phyloP scores from a whole-genome alignment of 352 stramenopile genomes.

The Thalassiosira delicatula region DNA sequence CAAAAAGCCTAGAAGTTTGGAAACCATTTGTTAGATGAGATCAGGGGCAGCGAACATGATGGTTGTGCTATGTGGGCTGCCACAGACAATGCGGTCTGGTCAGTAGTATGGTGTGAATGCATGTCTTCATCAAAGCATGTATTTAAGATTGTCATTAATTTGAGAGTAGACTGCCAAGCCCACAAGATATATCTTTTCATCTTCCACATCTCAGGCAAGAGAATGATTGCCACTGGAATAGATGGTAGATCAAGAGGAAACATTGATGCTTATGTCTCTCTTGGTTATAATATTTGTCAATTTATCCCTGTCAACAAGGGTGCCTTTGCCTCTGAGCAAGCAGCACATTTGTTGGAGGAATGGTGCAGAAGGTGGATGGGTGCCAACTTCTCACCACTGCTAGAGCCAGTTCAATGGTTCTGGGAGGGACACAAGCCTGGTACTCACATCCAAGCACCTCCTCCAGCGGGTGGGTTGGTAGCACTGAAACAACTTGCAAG shows the following conservation, averaged over 20 bases:
- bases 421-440: constrained; percentile 16
- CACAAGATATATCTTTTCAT: constrained; percentile 11
- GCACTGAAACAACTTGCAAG: constrained; percentile 23
- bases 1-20: constrained; percentile 22
- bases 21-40: constrained; percentile 26
- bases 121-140: constrained; percentile 14
- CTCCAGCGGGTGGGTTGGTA: constrained; percentile 23
- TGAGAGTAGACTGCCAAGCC: neutral
- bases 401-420: constrained; percentile 19
- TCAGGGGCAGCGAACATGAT: constrained; percentile 9
- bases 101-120: constrained; percentile 19
- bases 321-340: neutral
- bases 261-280: constrained; percentile 6
- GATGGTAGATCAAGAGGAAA: constrained; percentile 15
- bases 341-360: neutral
- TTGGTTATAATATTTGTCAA: constrained; percentile 13
- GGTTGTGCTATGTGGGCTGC: constrained; percentile 14
- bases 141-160: neutral
- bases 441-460: constrained; percentile 22
- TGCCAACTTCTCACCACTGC: neutral
- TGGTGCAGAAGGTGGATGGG: constrained; percentile 4
- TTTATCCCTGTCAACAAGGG: constrained; percentile 6
- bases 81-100: constrained; percentile 28
- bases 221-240: constrained; percentile 27
- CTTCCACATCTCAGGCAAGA: constrained; percentile 8